Conservation (phyloP, 495 filamentous ascomycete species). For the Aspergillus sclerotioniger region DNA sequence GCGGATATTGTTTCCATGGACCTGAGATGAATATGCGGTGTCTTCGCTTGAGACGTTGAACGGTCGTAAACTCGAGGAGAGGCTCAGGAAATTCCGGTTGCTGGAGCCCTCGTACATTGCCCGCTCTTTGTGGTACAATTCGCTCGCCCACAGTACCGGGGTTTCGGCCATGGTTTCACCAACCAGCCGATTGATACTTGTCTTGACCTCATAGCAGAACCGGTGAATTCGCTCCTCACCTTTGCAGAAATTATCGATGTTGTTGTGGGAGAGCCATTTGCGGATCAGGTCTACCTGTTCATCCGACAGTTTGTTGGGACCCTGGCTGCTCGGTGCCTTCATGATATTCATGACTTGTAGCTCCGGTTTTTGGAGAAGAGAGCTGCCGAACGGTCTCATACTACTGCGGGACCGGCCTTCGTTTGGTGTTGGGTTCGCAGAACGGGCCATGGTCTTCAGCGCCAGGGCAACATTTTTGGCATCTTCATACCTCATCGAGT, state of each 20-base stretch:
- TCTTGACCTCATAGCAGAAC: slow-evolving; percentile 88
- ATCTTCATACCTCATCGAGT: slow-evolving; percentile 87
- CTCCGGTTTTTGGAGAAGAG: slow-evolving; percentile 78
- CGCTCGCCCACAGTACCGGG: slow-evolving; percentile 90
- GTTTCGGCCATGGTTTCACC: slow-evolving; percentile 83
- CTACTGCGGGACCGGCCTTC: slow-evolving; percentile 52
- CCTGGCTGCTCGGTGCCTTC: slow-evolving; percentile 77
- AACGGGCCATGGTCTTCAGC: slow-evolving; percentile 80
- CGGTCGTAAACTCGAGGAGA: slow-evolving; percentile 44
- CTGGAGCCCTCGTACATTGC: slow-evolving; percentile 68
- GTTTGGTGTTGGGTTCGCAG: slow-evolving; percentile 42
- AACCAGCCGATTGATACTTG: slow-evolving; percentile 80
- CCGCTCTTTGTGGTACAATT: slow-evolving; percentile 79
- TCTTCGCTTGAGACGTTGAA: slow-evolving; percentile 57
- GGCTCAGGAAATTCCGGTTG: slow-evolving; percentile 40
- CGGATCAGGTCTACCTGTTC: slow-evolving; percentile 86
- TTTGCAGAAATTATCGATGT: slow-evolving; percentile 90
- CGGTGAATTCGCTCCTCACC: slow-evolving; percentile 95
- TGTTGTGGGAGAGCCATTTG: slow-evolving; percentile 78
- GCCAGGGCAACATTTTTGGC: slow-evolving; percentile 83
- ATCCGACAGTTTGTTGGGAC: slow-evolving; percentile 92
- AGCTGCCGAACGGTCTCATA: slow-evolving; percentile 49
- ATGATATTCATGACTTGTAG: slow-evolving; percentile 85
- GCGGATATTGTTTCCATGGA: slow-evolving; percentile 31
- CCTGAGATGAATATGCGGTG: slow-evolving; percentile 28